phyloP scores from a whole-genome alignment of 1,284 basidiomycete species.

The Rhodotorula sp. region DNA sequence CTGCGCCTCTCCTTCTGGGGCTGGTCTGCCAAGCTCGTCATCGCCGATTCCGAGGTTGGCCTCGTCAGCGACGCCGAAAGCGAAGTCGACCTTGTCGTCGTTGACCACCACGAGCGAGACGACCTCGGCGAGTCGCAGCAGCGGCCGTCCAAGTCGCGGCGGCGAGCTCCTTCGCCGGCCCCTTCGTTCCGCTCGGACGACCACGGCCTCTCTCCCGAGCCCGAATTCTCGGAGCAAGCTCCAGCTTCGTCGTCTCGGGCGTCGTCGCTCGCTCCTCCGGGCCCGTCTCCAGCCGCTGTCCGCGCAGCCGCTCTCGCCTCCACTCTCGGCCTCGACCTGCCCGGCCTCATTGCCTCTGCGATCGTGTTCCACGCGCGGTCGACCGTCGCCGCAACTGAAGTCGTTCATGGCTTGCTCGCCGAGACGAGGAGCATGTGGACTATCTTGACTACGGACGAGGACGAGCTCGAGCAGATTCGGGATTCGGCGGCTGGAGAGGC shows the following conservation, averaged over 20 bases:
- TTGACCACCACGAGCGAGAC: background rate
- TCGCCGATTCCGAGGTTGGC: constrained; percentile 11
- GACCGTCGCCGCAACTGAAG: constrained; percentile 35
- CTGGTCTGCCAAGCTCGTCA: constrained; percentile 19
- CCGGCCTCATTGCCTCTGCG: constrained; percentile 36
- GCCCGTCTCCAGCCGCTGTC: background rate
- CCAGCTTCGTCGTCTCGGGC: background rate
- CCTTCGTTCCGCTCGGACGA: constrained; percentile 8
- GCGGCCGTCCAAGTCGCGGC: background rate
- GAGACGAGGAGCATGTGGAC: constrained; percentile 33
- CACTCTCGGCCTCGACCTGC: constrained; percentile 32
- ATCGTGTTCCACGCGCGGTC: constrained; percentile 40
- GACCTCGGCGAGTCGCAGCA: background rate
- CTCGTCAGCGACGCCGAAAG: background rate
- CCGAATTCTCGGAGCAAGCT: background rate
- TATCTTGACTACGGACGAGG: constrained; percentile 16
- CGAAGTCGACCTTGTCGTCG: background rate
- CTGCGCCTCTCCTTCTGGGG: constrained; percentile 34
- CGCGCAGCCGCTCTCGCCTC: constrained; percentile 18
- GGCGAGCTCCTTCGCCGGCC: constrained; percentile 5
- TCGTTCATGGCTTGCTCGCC: constrained; percentile 26
- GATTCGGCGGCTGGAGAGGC: constrained; percentile 18
- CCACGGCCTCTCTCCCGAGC: constrained; percentile 10
- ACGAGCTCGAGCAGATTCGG: constrained; percentile 12
- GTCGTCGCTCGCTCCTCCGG: background rate